Base-by-base conservation (phyloP, 2,329 filamentous ascomycete species). In the Zymoseptoria tritici region DNA sequence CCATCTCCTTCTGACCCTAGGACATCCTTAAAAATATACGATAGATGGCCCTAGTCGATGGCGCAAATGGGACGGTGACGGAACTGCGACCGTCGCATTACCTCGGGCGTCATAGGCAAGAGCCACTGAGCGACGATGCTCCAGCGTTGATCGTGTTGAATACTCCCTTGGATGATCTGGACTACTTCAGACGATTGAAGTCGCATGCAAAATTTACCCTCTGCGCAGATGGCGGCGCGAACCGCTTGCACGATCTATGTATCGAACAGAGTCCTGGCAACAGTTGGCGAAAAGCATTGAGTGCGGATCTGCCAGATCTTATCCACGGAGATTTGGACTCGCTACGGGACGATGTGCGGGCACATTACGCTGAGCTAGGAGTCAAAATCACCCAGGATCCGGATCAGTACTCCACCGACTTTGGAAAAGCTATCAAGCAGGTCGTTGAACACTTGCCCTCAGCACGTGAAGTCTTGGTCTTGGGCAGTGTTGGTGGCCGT, bases 261-360 rank as follows among this genome's bases (percentile, higher is more conserved):
- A 59, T 68, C 24, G 70, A 67, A 19, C 63, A 60, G 19, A 53
- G 57, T 31, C 52, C 55, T 8, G 62, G 57, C 24, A 55, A 57
- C 36, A 51, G 62, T 31, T 66, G 58, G 60, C 57, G 52, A 29
- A 58, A 52, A 49, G 64, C 66, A 24, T 61, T 70, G 26, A 61
- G 69, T 68, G 63, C 62, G 55, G 26, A 67, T 62, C 64, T 68
- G 19, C 77, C 76, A 22, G 67, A 89, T 70, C 79, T 83, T 57
- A 91, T 99, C 62, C 85, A 96, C 66, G 94, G 94, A 53, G 94
- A 99, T 72, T 81, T 99, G 9, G 94, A 99, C 76, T 97, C 93
- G 3, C 78, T 97, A 19, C 77, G 77, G 2, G 78, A 83, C 9
- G 75, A 83, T 11, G 82, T 89, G 9, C 80, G 80, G 56, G 69